phyloP scores from a whole-genome alignment of 805 yeast species.

The Ogataea zsoltii region DNA sequence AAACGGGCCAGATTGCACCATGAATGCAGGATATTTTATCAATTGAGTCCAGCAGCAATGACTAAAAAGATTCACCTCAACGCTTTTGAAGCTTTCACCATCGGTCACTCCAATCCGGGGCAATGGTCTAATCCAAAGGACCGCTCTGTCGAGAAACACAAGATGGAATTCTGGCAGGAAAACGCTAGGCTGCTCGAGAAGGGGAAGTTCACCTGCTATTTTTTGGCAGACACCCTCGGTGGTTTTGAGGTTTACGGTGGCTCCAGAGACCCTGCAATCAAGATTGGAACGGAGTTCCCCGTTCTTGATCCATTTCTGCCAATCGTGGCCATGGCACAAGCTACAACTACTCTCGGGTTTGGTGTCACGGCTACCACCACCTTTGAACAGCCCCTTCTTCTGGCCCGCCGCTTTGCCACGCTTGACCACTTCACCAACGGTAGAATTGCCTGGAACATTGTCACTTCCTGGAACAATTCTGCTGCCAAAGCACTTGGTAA shows the following conservation, averaged over 20 bases:
- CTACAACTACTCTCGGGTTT: slow-evolving; percentile 31
- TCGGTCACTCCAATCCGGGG: slow-evolving; percentile 21
- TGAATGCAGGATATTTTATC: not conserved
- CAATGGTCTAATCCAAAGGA: slow-evolving; percentile 26
- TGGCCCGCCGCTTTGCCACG: slow-evolving; percentile 33
- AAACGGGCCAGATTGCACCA: not conserved
- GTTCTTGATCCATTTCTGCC: slow-evolving; percentile 28
- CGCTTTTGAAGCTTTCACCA: slow-evolving; percentile 15
- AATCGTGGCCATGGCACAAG: slow-evolving; percentile 39
- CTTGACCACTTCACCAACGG: slow-evolving; percentile 35
- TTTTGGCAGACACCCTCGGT: slow-evolving; percentile 13
- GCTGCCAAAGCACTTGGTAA: slow-evolving; percentile 30
- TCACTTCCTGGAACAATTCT: slow-evolving; percentile 23
- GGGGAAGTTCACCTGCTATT: slow-evolving; percentile 14
- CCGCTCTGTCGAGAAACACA: slow-evolving; percentile 16
- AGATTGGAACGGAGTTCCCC: slow-evolving; percentile 13
- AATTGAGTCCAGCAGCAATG: not conserved
- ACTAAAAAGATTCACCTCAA: slow-evolving; percentile 12
- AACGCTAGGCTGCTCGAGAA: slow-evolving; percentile 14
- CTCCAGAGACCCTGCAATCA: slow-evolving; percentile 12
- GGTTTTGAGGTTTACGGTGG: slow-evolving; percentile 16
- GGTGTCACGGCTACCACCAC: slow-evolving; percentile 36
- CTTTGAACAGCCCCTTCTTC: slow-evolving; percentile 34
- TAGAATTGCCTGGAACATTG: slow-evolving; percentile 36
- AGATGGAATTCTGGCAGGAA: slow-evolving; percentile 19